These are phyloP conservation scores for Cercospora berteroae DNA, from an alignment of 2,329 filamentous ascomycete genomes.

Conservation along the genomic window DNA sequence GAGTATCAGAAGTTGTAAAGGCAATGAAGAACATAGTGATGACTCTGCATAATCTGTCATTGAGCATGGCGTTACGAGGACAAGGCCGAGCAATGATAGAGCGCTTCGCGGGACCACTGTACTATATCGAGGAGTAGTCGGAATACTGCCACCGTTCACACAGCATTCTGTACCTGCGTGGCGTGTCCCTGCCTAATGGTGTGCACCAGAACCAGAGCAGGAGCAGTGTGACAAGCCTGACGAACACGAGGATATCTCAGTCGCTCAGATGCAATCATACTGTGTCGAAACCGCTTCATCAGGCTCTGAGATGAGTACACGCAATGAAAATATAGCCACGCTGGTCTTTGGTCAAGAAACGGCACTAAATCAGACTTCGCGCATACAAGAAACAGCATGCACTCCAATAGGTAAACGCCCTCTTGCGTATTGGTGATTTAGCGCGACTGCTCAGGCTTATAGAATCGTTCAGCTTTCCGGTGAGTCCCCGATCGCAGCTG, in stretches of 20 bases:
- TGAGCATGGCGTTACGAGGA: slow-evolving; percentile 19
- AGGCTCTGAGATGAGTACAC: not conserved
- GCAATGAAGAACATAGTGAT: slow-evolving; percentile 2
- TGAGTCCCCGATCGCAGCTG: not conserved
- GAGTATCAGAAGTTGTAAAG: slow-evolving; percentile 26
- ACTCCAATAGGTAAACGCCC: not conserved
- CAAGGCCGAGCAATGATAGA: not conserved
- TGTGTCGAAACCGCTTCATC: not conserved
- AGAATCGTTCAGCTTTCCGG: not conserved
- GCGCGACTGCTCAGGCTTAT: not conserved
- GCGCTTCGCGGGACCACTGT: slow-evolving; percentile 6
- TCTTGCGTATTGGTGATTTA: not conserved
- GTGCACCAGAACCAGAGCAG: not conserved
- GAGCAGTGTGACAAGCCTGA: not conserved
- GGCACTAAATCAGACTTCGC: not conserved
- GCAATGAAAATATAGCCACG: not conserved
- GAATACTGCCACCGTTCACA: not conserved
- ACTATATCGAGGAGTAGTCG: slow-evolving; percentile 7
- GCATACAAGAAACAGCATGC: not conserved
- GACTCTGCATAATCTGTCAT: slow-evolving; percentile 16
- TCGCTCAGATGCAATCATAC: not conserved
- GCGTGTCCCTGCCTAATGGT: not conserved
- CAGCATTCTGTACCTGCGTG: not conserved
- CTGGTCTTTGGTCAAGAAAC: not conserved
- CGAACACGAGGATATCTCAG: not conserved